Evolutionary conservation across 371 early-diverging fungal species (phyloP), one percentile per base, ranked within the genome.

Genomic region (Parasitella parasitica): DNA sequence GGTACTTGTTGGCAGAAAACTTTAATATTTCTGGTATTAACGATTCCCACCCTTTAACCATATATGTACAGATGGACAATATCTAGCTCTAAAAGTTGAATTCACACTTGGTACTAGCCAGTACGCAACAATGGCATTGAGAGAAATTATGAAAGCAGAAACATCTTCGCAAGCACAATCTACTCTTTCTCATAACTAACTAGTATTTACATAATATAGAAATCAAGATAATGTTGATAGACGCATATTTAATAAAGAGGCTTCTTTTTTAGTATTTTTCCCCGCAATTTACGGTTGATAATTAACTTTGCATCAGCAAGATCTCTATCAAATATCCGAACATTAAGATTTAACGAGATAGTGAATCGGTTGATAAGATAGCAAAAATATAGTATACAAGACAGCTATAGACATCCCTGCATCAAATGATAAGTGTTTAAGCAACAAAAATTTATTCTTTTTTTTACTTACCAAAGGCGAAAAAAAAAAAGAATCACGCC

Each of bases 91-190:
- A 36, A 80, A 88, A 30, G 72, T 97, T 28, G 79, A 82, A 55
- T 88, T 99, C 65, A 89, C 87, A 3, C 78, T 99, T 53, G 79
- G 75, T 12, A 73, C 94, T 1, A 92, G 95, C 37, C 87, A 90
- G 55, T 99, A 99, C 74, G 99, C 99, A 7, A 99, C 99, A 1
- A 96, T 98, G 97, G 92, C 94, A 18, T 73, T 99, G 51, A 86
- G 98, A 28, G 99, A 99, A 76, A 77, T 97, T 16, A 88, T 92
- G 74, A 90, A 91, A 61, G 73, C 82, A 34, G 92, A 91, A 32
- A 95, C 96, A 4, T 84, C 91, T 38, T 67, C 76, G 26, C 60
- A 68, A 51, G 61, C 54, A 16, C 79, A 78, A 61, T 58, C 70
- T 12, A 32, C 50, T 38, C 36, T 73, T 38, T 55, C 59, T 16